These are phyloP conservation scores for Marsdenia floribunda DNA, from an alignment of 257 asterid genomes.

Conservation along the genomic window DNA sequence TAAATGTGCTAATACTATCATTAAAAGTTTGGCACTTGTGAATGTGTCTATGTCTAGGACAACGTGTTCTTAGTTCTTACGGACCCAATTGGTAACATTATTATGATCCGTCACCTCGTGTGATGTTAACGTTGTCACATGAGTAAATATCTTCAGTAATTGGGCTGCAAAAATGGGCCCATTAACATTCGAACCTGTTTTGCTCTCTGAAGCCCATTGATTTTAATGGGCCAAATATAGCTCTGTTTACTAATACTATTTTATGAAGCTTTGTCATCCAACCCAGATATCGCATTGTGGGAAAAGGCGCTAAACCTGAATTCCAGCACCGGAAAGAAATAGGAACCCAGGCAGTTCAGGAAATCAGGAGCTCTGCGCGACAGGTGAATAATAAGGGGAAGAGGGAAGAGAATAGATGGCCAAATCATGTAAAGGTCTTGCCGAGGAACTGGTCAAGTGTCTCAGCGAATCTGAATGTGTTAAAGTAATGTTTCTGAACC, in stretches of 20 bases:
- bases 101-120: too few species aligned
- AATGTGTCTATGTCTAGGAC: too few species aligned
- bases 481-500: conserved; percentile 39
- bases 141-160: not conserved
- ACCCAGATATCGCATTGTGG: too few species aligned
- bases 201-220: not conserved
- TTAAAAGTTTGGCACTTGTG: too few species aligned
- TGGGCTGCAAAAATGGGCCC: not conserved
- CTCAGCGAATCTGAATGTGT: conserved; percentile 91
- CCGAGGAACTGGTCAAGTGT: conserved; percentile 82
- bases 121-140: too few species aligned
- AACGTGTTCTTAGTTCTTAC: too few species aligned
- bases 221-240: too few species aligned
- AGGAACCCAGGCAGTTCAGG: not conserved
- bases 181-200: too few species aligned
- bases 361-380: not conserved
- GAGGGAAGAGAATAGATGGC: conserved; percentile 41
- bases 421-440: conserved; percentile 94
- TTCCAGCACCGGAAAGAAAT: not conserved
- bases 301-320: not conserved
- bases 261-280: too few species aligned
- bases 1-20: too few species aligned
- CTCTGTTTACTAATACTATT: too few species aligned
- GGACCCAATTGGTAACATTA: too few species aligned
- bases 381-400: not conserved